These are phyloP conservation scores for Citrus maxima DNA, from an alignment of 345 rosid species.

Conservation along the genomic window DNA sequence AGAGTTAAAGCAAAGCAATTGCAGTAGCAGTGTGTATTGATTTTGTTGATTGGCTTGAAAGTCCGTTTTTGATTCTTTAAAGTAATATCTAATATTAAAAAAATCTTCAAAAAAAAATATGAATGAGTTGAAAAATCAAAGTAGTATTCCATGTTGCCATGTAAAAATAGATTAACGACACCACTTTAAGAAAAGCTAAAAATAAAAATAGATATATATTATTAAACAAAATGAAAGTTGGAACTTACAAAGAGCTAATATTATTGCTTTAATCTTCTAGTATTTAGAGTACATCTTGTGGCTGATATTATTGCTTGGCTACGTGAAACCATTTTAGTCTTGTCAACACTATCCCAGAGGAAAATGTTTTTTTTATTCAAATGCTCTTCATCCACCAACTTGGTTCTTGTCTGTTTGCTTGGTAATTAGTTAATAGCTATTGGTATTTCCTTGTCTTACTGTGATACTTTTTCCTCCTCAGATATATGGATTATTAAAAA, in stretches of 20 bases:
- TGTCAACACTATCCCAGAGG: background rate
- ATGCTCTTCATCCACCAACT: background rate
- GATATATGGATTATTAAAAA: conserved; percentile 27
- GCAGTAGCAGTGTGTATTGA: too few species aligned
- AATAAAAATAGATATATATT: too few species aligned
- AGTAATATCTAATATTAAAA: background rate
- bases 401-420: background rate
- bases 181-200: too few species aligned
- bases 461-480: conserved; percentile 16
- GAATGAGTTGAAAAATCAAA: too few species aligned
- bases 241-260: too few species aligned
- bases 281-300: background rate
- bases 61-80: too few species aligned
- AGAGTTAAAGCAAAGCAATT: too few species aligned
- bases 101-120: background rate
- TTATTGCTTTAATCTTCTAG: background rate
- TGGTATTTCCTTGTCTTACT: background rate
- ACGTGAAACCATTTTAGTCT: background rate
- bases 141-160: too few species aligned
- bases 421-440: background rate
- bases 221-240: too few species aligned
- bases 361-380: background rate
- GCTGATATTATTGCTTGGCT: background rate
- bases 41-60: too few species aligned
- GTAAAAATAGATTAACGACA: too few species aligned